These are phyloP conservation scores for Heterobasidion irregulare DNA, from an alignment of 1,284 basidiomycete species.

Conservation along the genomic window DNA sequence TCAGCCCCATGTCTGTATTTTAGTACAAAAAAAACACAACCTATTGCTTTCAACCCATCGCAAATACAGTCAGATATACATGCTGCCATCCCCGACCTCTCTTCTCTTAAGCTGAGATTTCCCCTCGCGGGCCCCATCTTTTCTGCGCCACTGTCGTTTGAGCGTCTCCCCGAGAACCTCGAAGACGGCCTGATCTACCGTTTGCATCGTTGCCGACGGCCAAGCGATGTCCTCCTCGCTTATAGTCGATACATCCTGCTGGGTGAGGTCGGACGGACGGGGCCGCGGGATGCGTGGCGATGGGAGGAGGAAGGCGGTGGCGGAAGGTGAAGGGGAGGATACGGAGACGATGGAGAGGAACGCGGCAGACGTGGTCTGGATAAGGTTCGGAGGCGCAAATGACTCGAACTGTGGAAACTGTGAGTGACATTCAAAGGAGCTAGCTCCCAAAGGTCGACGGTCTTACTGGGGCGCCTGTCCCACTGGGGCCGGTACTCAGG, in stretches of 20 bases:
- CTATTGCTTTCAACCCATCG: too few relatives aligned
- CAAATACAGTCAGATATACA: conserved; percentile 38
- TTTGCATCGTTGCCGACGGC: conserved; percentile 25
- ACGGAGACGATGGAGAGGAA: conserved; percentile 30
- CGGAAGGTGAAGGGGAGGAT: conserved; percentile 3
- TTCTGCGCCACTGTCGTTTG: conserved; percentile 6
- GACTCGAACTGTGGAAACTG: conserved; percentile 12
- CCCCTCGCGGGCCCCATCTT: neutral
- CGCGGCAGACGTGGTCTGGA: conserved; percentile 48
- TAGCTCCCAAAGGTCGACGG: neutral
- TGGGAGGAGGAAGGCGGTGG: conserved; percentile 32
- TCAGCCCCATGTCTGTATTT: too few relatives aligned
- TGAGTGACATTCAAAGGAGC: neutral
- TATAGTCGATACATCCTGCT: conserved; percentile 20
- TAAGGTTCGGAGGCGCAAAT: conserved; percentile 51
- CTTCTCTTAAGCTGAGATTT: conserved; percentile 7
- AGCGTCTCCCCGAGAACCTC: conserved; percentile 17
- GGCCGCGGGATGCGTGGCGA: conserved; percentile 33
- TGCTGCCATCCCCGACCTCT: conserved; percentile 41
- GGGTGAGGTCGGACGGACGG: conserved; percentile 27
- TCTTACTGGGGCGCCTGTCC: neutral
- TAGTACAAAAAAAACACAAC: too few relatives aligned
- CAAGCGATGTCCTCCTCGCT: conserved; percentile 26
- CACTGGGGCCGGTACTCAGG: conserved; percentile 28
- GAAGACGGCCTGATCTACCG: conserved; percentile 28